These are phyloP conservation scores for Rhodotorula sp. DNA, from an alignment of 1,284 basidiomycete species.

Conservation along the genomic window DNA sequence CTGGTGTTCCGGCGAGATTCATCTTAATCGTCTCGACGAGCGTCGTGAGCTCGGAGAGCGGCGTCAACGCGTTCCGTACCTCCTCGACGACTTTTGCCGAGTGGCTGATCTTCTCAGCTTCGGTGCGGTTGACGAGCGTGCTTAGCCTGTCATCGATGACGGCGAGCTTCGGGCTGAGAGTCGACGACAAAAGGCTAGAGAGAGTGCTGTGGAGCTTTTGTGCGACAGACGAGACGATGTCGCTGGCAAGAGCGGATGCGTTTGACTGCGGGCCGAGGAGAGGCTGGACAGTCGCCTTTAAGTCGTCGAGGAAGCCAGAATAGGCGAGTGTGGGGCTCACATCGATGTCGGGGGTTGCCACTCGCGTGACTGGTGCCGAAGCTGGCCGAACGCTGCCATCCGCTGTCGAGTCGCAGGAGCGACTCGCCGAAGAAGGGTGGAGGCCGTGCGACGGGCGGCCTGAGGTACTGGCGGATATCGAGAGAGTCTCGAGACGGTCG, in stretches of 20 bases:
- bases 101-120: neutral
- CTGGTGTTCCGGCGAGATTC: neutral
- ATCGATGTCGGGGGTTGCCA: neutral
- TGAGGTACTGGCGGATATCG: neutral
- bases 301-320: constrained; percentile 13
- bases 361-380: neutral
- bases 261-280: neutral
- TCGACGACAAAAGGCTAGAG: neutral
- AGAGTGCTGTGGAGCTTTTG: constrained; percentile 1
- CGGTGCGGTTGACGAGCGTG: neutral
- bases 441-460: neutral
- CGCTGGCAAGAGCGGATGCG: neutral
- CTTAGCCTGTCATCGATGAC: neutral
- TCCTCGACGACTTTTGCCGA: too few species aligned
- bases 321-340: neutral
- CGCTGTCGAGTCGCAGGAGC: neutral
- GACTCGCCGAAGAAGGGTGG: neutral
- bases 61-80: too few species aligned
- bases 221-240: neutral
- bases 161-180: neutral
- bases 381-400: neutral
- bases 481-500: neutral
- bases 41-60: neutral
- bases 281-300: constrained; percentile 4
- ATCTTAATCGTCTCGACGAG: neutral